phyloP scores from a whole-genome alignment of 129 eudicot species.

The Lactuca saligna region DNA sequence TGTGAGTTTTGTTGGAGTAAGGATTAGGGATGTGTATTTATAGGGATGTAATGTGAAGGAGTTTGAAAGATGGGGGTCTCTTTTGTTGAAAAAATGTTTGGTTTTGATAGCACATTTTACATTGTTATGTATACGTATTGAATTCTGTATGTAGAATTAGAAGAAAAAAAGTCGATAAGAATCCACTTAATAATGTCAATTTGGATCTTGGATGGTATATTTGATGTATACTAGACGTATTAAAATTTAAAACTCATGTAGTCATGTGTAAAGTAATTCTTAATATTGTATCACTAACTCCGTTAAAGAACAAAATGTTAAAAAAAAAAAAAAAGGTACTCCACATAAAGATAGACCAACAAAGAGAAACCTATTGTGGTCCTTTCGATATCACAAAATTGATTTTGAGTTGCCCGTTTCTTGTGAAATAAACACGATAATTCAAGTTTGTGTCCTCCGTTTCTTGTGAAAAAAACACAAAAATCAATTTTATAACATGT shows the following conservation, averaged over 20 bases:
- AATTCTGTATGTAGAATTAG: neutral
- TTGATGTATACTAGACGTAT: conserved; percentile 14
- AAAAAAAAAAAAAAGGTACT: no score
- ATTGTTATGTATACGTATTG: neutral
- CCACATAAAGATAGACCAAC: neutral
- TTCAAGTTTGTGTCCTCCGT: neutral
- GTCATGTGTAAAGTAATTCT: no score
- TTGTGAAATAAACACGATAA: neutral
- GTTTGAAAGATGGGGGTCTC: conserved; percentile 21
- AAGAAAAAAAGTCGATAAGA: conserved; percentile 7
- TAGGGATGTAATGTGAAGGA: conserved; percentile 21
- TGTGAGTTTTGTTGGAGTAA: neutral
- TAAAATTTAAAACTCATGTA: neutral
- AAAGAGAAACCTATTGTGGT: neutral
- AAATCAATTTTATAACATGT: neutral
- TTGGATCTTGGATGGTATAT: conserved; percentile 4
- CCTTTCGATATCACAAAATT: neutral
- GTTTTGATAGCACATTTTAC: conserved; percentile 1
- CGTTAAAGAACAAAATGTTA: neutral
- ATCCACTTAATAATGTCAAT: conserved; percentile 16
- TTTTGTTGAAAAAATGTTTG: conserved; percentile 9
- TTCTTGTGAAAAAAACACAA: neutral
- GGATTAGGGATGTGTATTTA: conserved; percentile 20
- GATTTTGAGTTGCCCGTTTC: neutral
- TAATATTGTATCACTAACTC: neutral